A percentile compares a stretch with the other conserved stretches of the same genome.
Conservation (phyloP, 1,284 basidiomycete genomes). For the Microstroma glucosiphilum region DNA sequence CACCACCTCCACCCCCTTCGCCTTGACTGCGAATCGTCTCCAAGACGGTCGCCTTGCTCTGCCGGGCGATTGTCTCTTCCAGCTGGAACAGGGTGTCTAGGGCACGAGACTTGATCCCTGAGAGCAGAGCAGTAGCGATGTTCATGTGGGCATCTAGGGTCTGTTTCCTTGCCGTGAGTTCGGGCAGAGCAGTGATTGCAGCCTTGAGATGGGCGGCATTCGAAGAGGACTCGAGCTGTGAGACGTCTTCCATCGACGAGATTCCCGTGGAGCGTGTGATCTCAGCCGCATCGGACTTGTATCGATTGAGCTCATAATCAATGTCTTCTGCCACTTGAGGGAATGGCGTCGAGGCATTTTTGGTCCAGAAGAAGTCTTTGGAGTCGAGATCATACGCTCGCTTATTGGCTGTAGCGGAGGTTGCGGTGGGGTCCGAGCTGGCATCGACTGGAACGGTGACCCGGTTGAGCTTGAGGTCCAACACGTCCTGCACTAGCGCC, state of each 20-base stretch:
- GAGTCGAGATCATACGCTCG: conserved; percentile 80
- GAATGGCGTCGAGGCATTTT: conserved; percentile 92
- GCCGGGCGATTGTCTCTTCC: conserved; percentile 69
- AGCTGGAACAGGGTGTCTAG: conserved; percentile 94
- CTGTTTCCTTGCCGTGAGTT: conserved; percentile 90
- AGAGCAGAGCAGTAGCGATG: conserved; percentile 89
- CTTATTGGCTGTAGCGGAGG: conserved; percentile 20
- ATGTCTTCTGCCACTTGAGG: conserved; percentile 98
- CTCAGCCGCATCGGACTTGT: conserved; percentile 94
- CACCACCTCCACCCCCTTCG: conserved; percentile 52
- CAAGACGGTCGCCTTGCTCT: neutral
- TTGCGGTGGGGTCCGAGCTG: neutral
- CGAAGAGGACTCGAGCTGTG: conserved; percentile 64
- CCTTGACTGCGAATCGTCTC: conserved; percentile 53
- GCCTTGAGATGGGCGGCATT: conserved; percentile 94
- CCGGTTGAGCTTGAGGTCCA: conserved; percentile 93
- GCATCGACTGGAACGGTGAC: conserved; percentile 62
- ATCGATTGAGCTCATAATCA: conserved; percentile 79
- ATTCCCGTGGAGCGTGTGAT: conserved; percentile 94
- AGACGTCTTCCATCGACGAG: conserved; percentile 86
- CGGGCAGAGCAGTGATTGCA: conserved; percentile 95
- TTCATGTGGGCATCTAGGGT: conserved; percentile 99
- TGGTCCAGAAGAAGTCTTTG: conserved; percentile 98
- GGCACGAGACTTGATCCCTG: conserved; percentile 90
- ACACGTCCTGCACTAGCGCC: conserved; percentile 91